Percentiles rank a stretch among this genome's conserved stretches.
Conservation (phyloP, 2,329 filamentous ascomycete genomes). For the Alternaria dauci region DNA sequence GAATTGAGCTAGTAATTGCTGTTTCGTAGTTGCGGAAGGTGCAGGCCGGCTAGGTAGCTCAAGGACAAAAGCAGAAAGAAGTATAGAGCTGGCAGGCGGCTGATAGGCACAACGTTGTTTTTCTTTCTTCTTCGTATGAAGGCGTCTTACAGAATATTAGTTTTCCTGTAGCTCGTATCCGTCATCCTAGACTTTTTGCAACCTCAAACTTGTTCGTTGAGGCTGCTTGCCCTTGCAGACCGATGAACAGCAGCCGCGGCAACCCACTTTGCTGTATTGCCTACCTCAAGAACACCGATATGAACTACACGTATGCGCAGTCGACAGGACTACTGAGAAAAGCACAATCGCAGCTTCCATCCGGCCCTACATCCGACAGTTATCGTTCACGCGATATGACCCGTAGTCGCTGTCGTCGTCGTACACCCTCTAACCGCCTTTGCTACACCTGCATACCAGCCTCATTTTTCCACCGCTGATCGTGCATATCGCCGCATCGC, state of each 20-base stretch:
- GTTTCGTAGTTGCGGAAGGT: neutral
- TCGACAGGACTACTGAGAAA: neutral
- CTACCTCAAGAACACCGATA: neutral
- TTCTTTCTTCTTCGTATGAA: neutral
- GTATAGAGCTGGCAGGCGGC: neutral
- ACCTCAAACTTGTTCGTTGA: neutral
- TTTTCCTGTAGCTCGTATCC: neutral
- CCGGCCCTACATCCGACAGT: neutral
- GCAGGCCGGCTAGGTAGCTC: neutral
- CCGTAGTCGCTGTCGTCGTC: neutral
- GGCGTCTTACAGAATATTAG: neutral
- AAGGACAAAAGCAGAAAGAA: neutral
- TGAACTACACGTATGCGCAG: neutral
- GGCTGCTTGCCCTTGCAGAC: neutral
- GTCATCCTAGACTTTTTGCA: neutral
- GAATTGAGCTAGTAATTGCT: neutral
- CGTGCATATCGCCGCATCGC: neutral
- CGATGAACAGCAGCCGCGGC: neutral
- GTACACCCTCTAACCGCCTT: conserved; percentile 1
- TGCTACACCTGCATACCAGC: conserved; percentile 12
- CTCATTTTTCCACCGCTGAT: conserved; percentile 9
- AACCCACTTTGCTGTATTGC: neutral
- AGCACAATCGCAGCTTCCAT: neutral
- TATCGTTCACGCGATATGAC: neutral
- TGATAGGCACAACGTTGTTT: neutral